Conservation (phyloP, 2,329 filamentous ascomycete genomes). For the Ustulina deusta region DNA sequence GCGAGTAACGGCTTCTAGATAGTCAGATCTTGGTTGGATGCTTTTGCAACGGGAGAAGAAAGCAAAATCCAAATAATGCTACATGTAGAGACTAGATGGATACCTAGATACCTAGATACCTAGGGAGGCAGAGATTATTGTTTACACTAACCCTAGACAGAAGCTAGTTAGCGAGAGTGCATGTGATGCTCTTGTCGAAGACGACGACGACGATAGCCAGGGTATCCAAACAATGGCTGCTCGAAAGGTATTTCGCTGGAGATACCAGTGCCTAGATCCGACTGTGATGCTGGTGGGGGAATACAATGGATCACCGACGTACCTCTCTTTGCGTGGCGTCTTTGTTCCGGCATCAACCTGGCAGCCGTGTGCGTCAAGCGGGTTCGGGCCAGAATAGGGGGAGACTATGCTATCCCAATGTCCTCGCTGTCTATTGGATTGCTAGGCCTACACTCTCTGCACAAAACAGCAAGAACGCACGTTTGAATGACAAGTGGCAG, state of each 20-base stretch:
- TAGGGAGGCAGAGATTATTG: not conserved
- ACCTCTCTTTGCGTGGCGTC: slow-evolving; percentile 15
- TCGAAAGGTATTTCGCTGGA: not conserved
- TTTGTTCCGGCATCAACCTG: slow-evolving; percentile 30
- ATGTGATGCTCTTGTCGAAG: slow-evolving; percentile 10
- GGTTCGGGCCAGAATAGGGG: slow-evolving; percentile 23
- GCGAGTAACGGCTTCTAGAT: not conserved
- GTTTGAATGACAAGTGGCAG: slow-evolving; percentile 35
- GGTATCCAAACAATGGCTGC: not conserved
- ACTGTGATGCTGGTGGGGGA: not conserved
- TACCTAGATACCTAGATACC: too few relatives aligned
- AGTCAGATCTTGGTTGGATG: slow-evolving; percentile 7
- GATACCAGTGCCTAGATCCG: not conserved
- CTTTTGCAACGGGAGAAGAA: not conserved
- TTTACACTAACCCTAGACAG: not conserved
- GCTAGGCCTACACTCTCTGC: not conserved
- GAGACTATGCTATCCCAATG: slow-evolving; percentile 8
- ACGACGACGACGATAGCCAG: not conserved
- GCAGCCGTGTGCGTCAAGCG: slow-evolving; percentile 31
- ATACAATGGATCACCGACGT: not conserved
- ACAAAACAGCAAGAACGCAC: not conserved
- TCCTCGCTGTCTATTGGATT: slow-evolving; percentile 4
- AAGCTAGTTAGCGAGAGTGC: slow-evolving; percentile 10
- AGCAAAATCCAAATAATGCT: not conserved
- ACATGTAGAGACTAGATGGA: not conserved